phyloP scores from a whole-genome alignment of 257 asterid species.

The Nicotiana knightiana region DNA sequence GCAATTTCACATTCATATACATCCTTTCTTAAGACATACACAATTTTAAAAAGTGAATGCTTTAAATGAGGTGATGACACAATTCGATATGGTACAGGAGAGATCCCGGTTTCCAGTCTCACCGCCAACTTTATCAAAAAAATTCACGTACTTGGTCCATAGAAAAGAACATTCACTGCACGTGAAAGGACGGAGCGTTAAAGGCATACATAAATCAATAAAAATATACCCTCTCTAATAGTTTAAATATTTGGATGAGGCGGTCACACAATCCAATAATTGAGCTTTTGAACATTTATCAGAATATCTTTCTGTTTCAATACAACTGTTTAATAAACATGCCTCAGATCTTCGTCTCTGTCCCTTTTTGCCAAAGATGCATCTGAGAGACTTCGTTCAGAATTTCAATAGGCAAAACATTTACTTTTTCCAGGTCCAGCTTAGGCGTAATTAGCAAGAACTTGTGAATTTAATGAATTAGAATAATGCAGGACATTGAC shows the following conservation, averaged over 20 bases:
- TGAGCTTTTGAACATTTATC: not conserved
- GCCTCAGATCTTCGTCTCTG: not conserved
- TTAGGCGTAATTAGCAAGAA: not conserved
- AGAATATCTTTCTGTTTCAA: not conserved
- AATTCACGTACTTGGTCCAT: not conserved
- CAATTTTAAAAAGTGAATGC: no score
- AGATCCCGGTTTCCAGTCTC: not conserved
- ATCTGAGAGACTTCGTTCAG: not conserved
- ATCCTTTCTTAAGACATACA: not conserved
- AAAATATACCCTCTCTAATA: not conserved
- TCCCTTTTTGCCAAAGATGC: not conserved
- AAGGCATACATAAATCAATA: not conserved
- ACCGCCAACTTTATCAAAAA: not conserved
- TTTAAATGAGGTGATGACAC: no score
- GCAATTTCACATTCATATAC: not conserved
- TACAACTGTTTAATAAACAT: not conserved
- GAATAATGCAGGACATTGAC: not conserved
- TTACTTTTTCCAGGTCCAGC: not conserved
- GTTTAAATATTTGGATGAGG: not conserved
- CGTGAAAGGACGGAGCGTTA: not conserved
- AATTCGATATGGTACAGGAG: not conserved
- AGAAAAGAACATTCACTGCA: not conserved
- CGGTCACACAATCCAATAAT: not conserved
- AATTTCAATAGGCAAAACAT: not conserved
- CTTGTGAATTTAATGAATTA: not conserved